phyloP scores from a whole-genome alignment of 1,284 basidiomycete species.

The Sparassis latifolia region DNA sequence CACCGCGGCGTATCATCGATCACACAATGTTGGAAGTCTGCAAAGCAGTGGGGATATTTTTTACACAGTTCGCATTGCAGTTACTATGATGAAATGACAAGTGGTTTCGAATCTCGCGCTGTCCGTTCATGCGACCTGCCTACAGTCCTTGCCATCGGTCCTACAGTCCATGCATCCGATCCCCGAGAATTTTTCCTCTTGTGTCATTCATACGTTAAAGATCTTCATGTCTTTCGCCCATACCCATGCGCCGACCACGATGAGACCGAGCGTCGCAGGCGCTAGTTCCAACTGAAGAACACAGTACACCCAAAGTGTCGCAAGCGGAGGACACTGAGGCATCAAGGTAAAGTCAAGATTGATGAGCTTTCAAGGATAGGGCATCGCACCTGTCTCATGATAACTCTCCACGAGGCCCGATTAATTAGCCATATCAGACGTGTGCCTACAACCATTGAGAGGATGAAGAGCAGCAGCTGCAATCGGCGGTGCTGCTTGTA shows the following conservation, averaged over 20 bases:
- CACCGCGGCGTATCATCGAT: conserved; percentile 20
- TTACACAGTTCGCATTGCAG: too few species aligned
- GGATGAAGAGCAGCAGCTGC: conserved; percentile 50
- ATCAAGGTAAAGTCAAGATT: neutral
- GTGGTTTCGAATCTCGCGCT: too few species aligned
- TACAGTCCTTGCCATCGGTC: too few species aligned
- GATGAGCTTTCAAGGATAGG: neutral
- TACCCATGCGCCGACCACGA: conserved; percentile 44
- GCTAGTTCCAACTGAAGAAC: conserved; percentile 60
- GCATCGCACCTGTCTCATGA: conserved; percentile 61
- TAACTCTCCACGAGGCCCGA: conserved; percentile 53
- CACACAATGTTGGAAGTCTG: conserved; percentile 8
- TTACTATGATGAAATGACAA: too few species aligned
- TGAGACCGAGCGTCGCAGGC: conserved; percentile 53
- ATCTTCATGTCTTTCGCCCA: conserved; percentile 56
- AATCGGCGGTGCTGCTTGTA: conserved; percentile 48
- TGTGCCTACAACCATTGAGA: conserved; percentile 51
- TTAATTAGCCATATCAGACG: conserved; percentile 70
- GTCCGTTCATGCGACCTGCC: too few species aligned
- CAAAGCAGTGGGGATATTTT: too few species aligned
- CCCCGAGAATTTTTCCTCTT: too few species aligned
- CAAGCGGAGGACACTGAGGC: conserved; percentile 63
- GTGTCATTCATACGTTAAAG: too few species aligned
- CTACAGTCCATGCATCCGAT: too few species aligned
- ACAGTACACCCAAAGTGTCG: conserved; percentile 69